These are phyloP conservation scores for Baudoinia panamericana DNA, from an alignment of 495 filamentous ascomycete genomes.

Conservation along the genomic window DNA sequence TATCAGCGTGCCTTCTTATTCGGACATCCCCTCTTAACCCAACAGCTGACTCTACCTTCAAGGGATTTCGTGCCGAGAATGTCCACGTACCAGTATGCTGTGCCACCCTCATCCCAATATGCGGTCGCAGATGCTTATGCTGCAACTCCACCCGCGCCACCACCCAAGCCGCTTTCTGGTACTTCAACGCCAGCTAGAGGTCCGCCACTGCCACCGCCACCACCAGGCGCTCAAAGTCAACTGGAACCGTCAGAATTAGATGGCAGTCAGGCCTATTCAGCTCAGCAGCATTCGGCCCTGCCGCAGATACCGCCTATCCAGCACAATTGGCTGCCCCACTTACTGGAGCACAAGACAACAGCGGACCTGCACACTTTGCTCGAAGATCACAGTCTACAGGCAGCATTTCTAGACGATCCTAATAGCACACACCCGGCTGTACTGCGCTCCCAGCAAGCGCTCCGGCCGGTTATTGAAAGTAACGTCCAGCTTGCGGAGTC, in stretches of 20 bases:
- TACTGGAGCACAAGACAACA: conserved; percentile 29
- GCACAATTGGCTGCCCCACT: conserved; percentile 30
- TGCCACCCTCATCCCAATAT: too few relatives aligned
- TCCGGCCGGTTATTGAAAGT: conserved; percentile 47
- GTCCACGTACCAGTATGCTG: too few relatives aligned
- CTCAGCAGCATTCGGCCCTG: conserved; percentile 2
- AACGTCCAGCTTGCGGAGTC: conserved; percentile 56
- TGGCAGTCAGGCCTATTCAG: conserved; percentile 5
- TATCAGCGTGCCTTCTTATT: too few relatives aligned
- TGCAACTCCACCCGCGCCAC: conserved; percentile 30
- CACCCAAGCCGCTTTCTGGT: conserved; percentile 30
- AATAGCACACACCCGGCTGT: conserved; percentile 54
- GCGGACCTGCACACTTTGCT: conserved; percentile 30
- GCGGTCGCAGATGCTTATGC: conserved; percentile 25
- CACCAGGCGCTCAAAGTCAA: conserved; percentile 21
- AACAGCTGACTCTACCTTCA: too few relatives aligned
- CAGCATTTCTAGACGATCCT: conserved; percentile 38
- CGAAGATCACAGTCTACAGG: conserved; percentile 26
- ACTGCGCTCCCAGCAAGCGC: conserved; percentile 38
- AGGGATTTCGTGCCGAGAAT: too few relatives aligned
- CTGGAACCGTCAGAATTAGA: conserved; percentile 14
- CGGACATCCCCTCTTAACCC: too few relatives aligned
- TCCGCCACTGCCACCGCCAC: conserved; percentile 31
- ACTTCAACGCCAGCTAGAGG: conserved; percentile 26
- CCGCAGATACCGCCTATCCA: conserved; percentile 24